Evolutionary conservation across 2,329 filamentous ascomycete genomes (phyloP).

Genomic region (Metarhizium rileyi): DNA sequence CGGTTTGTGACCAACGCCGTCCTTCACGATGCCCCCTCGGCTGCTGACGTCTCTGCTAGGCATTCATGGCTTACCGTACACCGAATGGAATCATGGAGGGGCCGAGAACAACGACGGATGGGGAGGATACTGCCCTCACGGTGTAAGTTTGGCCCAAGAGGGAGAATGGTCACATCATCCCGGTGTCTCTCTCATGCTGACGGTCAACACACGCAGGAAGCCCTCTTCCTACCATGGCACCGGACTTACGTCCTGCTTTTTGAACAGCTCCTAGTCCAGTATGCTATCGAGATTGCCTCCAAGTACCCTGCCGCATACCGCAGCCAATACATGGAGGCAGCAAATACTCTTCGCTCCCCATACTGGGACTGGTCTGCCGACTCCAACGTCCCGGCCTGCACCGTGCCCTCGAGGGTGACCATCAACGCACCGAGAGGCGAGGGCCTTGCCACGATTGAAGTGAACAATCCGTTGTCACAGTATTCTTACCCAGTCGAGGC

Average conservation of each 20-base stretch:
- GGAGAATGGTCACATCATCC: neutral
- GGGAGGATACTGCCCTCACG: slow-evolving; percentile 37
- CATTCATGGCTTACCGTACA: slow-evolving; percentile 32
- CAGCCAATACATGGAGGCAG: slow-evolving; percentile 32
- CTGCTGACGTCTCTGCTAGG: slow-evolving; percentile 14
- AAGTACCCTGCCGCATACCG: slow-evolving; percentile 28
- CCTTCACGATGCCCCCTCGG: neutral
- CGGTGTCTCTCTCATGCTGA: neutral
- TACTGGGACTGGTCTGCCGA: slow-evolving; percentile 46
- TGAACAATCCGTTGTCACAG: slow-evolving; percentile 43
- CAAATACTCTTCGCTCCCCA: slow-evolving; percentile 35
- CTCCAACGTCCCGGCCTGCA: slow-evolving; percentile 32
- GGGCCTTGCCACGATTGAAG: slow-evolving; percentile 18
- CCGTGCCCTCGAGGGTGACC: slow-evolving; percentile 22
- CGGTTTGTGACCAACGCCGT: slow-evolving; percentile 22
- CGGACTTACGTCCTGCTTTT: slow-evolving; percentile 44
- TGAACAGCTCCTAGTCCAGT: slow-evolving; percentile 44
- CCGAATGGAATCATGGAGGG: slow-evolving; percentile 33
- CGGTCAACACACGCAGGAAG: slow-evolving; percentile 26
- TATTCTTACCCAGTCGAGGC: slow-evolving; percentile 37
- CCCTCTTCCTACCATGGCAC: slow-evolving; percentile 45
- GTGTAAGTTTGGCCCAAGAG: slow-evolving; percentile 29
- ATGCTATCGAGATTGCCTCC: slow-evolving; percentile 35
- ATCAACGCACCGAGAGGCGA: slow-evolving; percentile 32
- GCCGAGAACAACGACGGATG: slow-evolving; percentile 17